Base-by-base conservation (phyloP, 192 early-diverging fungal genomes). In the Coemansia biformis region DNA sequence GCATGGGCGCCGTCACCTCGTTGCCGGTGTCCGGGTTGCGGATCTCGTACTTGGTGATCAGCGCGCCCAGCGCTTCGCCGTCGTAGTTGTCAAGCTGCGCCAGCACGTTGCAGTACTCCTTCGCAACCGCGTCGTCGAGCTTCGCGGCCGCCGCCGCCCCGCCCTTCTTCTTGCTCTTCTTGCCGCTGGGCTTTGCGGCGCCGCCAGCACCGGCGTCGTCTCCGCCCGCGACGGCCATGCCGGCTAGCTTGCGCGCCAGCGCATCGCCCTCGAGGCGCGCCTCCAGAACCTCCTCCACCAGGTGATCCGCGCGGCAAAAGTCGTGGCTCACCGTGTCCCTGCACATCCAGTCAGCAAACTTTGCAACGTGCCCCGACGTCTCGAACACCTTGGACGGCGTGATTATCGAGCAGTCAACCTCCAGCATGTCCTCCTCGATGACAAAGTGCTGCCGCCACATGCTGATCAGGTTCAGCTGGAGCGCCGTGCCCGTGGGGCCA, bases 381-480 rank as follows among this genome's bases (percentile, higher is more conserved):
- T 97, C 93, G 36, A 92, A 72, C 11, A 99, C 96, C 46, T 88
- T 84, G 38, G 89, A 80, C 7, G 90, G 92, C n/a, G 96, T 97
- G 77, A 99, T 83, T 73, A 96, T 96, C 28, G 92, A 86, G 60
- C 90, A 92, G 59, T 99, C 96, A 22, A 99, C 79, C 78, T 99
- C 96, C 11, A 99, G 86, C 96, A 99, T 99, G 47, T 99, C 92
- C 75, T 99, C 96, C 67, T 99, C 96, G 14, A 99, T 79, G 5
- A 99, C 85, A 76, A 99, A 99, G 79, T 95, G 93, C 72, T 89
- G 86, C 50, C 91, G 81, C 93, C 93, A 97, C 29, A 90, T 53
- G 40, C 75, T 76, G 64, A 93, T 76, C 61, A 97, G 79, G 64
- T 95, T 97, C 63, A 82, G 85, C 76, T 90, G 88, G 33, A 99